phyloP scores from a whole-genome alignment of 148 eudicot species.

The Euryodendron excelsum region DNA sequence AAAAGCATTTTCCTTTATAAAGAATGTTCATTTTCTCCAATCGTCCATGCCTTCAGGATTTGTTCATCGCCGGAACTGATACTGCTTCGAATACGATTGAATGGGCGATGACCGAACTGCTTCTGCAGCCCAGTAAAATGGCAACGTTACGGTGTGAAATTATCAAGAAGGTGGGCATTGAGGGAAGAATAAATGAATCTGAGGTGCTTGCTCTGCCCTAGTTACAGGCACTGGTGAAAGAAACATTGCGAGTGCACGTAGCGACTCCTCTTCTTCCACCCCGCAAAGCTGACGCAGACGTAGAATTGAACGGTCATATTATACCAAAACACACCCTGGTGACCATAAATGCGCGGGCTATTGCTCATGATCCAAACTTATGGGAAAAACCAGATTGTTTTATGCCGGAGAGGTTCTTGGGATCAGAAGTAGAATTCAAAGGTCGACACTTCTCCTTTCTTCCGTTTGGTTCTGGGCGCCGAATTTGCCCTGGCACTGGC shows the following conservation, averaged over 20 bases:
- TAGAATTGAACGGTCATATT: not conserved
- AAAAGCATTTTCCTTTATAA: not conserved
- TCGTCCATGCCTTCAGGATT: constrained; percentile 5
- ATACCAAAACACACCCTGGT: constrained; percentile 7
- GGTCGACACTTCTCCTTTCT: no score
- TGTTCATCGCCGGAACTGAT: no score
- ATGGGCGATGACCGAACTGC: no score
- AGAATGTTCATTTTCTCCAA: not conserved
- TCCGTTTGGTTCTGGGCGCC: no score
- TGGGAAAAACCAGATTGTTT: constrained; percentile 3
- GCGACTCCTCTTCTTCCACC: not conserved
- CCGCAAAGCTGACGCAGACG: not conserved
- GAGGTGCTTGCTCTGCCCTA: not conserved
- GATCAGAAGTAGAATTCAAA: not conserved
- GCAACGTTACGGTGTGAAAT: not conserved
- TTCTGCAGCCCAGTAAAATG: not conserved
- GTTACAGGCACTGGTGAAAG: constrained; percentile 6
- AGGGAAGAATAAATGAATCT: not conserved
- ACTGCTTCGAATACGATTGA: no score
- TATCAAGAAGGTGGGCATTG: not conserved
- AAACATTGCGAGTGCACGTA: constrained; percentile 14
- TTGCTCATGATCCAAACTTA: not conserved
- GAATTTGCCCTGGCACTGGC: no score
- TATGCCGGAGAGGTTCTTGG: not conserved
- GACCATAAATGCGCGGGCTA: not conserved